phyloP scores from a whole-genome alignment of 2,329 filamentous ascomycete genomes.

The Sporothrix schenckii region DNA sequence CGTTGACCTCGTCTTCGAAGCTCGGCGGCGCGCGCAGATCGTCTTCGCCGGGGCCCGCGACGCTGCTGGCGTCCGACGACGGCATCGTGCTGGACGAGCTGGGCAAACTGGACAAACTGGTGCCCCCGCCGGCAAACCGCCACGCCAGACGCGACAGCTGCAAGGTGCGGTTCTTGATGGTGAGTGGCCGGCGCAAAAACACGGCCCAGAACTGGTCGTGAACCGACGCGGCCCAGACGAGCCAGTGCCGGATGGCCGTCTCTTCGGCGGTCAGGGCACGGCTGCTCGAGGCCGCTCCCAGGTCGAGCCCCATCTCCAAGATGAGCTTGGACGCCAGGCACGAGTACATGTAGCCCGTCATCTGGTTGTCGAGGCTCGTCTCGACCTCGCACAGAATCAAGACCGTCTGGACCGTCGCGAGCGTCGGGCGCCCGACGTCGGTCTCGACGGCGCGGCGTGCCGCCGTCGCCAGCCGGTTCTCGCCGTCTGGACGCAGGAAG shows the following conservation, averaged over 20 bases:
- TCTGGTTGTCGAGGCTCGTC: conserved; percentile 30
- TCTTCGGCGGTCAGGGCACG: conserved; percentile 25
- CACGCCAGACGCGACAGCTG: conserved; percentile 31
- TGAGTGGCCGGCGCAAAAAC: conserved; percentile 27
- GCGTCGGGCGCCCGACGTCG: conserved; percentile 26
- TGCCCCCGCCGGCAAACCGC: conserved; percentile 18
- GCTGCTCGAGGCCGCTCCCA: conserved; percentile 25
- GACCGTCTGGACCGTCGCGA: conserved; percentile 31
- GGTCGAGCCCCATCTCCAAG: conserved; percentile 31
- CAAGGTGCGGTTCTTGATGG: conserved; percentile 30
- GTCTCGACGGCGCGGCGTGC: conserved; percentile 28
- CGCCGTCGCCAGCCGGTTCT: conserved; percentile 27
- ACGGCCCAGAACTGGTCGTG: conserved; percentile 33
- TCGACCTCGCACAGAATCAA: conserved; percentile 33
- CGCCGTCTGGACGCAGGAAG: conserved; percentile 17
- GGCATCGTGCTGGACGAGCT: background rate
- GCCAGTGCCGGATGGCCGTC: conserved; percentile 32
- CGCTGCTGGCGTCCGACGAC: background rate
- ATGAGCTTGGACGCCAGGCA: conserved; percentile 32
- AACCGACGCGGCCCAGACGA: conserved; percentile 32
- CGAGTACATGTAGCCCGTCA: conserved; percentile 34
- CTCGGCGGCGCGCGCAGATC: background rate
- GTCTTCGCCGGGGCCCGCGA: background rate
- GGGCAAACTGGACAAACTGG: background rate
- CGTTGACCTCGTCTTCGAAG: conserved; percentile 32